phyloP scores from a whole-genome alignment of 257 asterid genomes.

The Catharanthus roseus region DNA sequence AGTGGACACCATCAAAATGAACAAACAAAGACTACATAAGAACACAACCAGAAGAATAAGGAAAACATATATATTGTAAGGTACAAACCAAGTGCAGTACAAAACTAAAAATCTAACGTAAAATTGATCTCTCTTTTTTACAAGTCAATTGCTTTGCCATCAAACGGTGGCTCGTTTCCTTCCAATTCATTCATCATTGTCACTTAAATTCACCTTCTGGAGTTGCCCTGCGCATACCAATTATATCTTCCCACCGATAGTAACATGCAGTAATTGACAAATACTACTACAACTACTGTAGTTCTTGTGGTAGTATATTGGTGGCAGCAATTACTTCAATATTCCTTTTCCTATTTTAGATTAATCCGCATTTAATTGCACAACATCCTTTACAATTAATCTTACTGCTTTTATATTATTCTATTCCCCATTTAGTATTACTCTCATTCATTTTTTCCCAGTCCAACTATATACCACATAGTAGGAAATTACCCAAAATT shows the following conservation, averaged over 20 bases:
- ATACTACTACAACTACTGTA: background rate
- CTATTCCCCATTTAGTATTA: background rate
- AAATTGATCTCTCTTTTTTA: too few species aligned
- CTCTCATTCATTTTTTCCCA: conserved; percentile 7
- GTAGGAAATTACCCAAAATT: too few species aligned
- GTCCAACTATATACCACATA: background rate
- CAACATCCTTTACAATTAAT: background rate
- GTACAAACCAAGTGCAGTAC: too few species aligned
- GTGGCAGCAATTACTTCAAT: too few species aligned
- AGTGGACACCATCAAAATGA: too few species aligned
- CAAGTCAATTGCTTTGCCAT: too few species aligned
- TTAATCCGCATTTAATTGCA: background rate
- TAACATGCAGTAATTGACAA: conserved; percentile 4
- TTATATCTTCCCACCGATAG: conserved; percentile 3
- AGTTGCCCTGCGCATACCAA: background rate
- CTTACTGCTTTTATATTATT: background rate
- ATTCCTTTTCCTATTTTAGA: background rate
- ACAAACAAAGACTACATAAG: too few species aligned
- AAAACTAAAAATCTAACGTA: too few species aligned
- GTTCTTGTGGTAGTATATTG: too few species aligned
- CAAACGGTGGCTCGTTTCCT: too few species aligned
- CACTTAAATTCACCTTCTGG: background rate
- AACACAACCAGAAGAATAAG: too few species aligned
- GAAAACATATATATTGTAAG: too few species aligned
- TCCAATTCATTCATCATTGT: background rate